Evolutionary conservation across 139 green algal genomes (phyloP).

Genomic region (Zygnema circumcarinatum): DNA sequence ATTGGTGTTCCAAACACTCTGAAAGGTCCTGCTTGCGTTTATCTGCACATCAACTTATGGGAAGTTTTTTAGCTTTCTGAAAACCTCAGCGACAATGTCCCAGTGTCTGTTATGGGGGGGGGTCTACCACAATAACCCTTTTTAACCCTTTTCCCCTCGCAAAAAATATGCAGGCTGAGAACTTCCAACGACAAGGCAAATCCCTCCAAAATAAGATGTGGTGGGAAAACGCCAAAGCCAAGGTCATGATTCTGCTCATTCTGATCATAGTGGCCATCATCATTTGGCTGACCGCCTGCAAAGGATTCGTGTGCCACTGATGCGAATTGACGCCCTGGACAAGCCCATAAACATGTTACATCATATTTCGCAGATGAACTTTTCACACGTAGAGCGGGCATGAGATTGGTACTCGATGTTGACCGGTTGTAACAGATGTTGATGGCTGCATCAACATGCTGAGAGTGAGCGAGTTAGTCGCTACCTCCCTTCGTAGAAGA

Average conservation of each 20-base stretch:
- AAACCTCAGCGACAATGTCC: background rate
- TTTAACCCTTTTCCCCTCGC: too few relatives aligned
- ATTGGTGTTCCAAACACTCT: background rate
- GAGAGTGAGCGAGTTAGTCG: too few relatives aligned
- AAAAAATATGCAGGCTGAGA: constrained; percentile 82
- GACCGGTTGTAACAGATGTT: too few relatives aligned
- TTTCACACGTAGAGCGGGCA: too few relatives aligned
- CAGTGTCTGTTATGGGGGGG: background rate
- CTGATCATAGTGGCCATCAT: constrained; percentile 74
- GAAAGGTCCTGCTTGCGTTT: background rate
- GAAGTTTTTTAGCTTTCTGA: background rate
- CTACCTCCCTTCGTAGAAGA: too few relatives aligned
- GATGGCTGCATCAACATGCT: too few relatives aligned
- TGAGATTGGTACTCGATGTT: too few relatives aligned
- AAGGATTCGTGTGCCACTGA: constrained; percentile 40
- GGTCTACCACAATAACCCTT: background rate
- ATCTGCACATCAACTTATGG: background rate
- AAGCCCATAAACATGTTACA: too few relatives aligned
- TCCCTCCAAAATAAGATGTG: constrained; percentile 87
- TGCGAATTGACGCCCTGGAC: too few relatives aligned
- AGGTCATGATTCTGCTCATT: constrained; percentile 69
- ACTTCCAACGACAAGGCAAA: constrained; percentile 84
- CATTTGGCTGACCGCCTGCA: constrained; percentile 70
- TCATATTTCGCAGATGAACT: too few relatives aligned
- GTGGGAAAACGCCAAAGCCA: constrained; percentile 94